Evolutionary conservation across 306 rosid genomes (phyloP), one percentile per base, ranked within the genome.

Genomic region (Medicago arabica): DNA sequence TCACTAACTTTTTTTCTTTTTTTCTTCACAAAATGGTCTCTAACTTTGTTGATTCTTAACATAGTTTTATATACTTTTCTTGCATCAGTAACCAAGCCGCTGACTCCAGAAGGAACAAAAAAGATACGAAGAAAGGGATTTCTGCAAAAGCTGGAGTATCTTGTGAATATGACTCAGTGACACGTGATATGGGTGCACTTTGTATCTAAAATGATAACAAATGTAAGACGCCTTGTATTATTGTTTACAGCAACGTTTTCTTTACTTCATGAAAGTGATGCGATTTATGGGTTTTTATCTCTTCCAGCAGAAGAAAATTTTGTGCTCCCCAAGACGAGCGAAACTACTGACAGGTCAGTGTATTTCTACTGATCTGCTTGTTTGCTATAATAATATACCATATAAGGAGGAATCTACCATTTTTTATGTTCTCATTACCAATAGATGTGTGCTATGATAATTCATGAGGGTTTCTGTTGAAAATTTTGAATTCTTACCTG

Each of bases 181-280:
- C 87, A 31, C 93, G 82, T 34, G 95, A 92, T 84, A 74, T 92
- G 96, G 96, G 96, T 40, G 95, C 97, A 38, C 97, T 89, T 80
- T 88, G 95, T 73, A 92, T 92, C 82, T 89, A 88, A 92, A 40
- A 64, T 82, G 71, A 73, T 73, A 61, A 44, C 34, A 60, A 58
- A 76, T 59, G 88, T 84, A 63, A 53, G 85, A 72, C n/a, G 13
- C 73, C 67, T 38, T 28, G 53, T 38, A 68, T 43, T 66, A 8
- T 28, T 40, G 64, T 61, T 40, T 40, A 63, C 75, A 9, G 4
- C 3, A 23, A 57, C 58, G 38, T 70, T 77, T 65, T 23, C 50
- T 1, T 72, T 72, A 61, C 34, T 69, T 54, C 58, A n/a, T 47
- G 60, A 59, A 69, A 79, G 44, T 66, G 43, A 71, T 76, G 44